Evolutionary conservation across 257 asterid species (phyloP).

Genomic region (Catharanthus roseus): DNA sequence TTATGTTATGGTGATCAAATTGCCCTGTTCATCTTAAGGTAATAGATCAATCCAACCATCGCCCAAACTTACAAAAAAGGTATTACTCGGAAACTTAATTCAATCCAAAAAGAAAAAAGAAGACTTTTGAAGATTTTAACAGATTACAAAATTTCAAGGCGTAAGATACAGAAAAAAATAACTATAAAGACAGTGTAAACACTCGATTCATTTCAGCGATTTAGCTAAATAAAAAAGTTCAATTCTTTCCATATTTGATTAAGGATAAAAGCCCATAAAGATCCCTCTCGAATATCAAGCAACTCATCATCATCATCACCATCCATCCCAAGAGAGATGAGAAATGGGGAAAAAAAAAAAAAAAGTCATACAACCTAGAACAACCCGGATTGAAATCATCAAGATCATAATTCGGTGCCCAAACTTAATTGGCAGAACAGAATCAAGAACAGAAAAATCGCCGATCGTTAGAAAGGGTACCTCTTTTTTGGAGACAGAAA

Average conservation of each 20-base stretch:
- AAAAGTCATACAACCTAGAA: background rate
- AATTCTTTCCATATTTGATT: background rate
- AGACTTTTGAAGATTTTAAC: background rate
- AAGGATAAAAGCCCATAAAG: background rate
- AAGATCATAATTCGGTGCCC: conserved; percentile 4
- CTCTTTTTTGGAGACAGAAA: conserved; percentile 35
- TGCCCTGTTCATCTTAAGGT: background rate
- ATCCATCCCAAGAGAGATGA: background rate
- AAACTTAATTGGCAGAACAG: background rate
- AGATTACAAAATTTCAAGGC: background rate
- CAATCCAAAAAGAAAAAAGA: background rate
- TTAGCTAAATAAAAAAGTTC: background rate
- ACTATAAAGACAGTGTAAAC: background rate
- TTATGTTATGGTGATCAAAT: background rate
- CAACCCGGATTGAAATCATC: conserved; percentile 6
- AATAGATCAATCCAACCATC: background rate
- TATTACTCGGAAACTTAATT: background rate
- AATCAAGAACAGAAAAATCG: background rate
- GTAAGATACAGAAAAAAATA: background rate
- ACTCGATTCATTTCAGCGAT: background rate
- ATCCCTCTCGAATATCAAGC: background rate
- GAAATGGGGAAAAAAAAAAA: too few species aligned
- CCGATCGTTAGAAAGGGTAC: conserved; percentile 21
- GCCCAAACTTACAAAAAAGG: background rate
- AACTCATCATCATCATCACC: background rate